Evolutionary conservation across 768 basidiomycete species (phyloP).

Genomic region (Grammothele lineata): DNA sequence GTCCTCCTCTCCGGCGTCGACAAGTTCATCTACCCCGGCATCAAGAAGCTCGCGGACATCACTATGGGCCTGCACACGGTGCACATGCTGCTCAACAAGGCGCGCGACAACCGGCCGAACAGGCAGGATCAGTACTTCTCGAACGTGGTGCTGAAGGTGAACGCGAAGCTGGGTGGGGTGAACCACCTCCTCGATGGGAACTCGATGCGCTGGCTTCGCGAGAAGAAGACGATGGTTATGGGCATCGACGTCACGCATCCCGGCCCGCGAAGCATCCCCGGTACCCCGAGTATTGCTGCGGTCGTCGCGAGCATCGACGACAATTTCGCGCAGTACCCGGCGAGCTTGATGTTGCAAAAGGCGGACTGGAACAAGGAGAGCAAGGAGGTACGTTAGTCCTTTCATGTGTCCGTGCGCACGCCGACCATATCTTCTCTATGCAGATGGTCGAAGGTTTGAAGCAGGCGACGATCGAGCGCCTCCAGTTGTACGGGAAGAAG

Average conservation of each 20-base stretch:
- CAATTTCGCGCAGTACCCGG: slow-evolving; percentile 73
- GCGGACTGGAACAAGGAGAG: slow-evolving; percentile 36
- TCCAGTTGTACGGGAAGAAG: slow-evolving; percentile 51
- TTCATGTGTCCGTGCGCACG: no score
- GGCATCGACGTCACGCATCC: slow-evolving; percentile 87
- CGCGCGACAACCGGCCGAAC: slow-evolving; percentile 42
- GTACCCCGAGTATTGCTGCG: slow-evolving; percentile 80
- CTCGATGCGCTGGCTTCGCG: slow-evolving; percentile 61
- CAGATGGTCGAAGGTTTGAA: slow-evolving; percentile 70
- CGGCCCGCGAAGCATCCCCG: slow-evolving; percentile 57
- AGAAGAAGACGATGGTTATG: slow-evolving; percentile 73
- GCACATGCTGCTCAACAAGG: slow-evolving; percentile 67
- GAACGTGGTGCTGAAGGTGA: slow-evolving; percentile 78
- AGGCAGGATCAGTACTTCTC: slow-evolving; percentile 81
- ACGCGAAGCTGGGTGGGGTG: slow-evolving; percentile 77
- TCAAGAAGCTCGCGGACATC: slow-evolving; percentile 75
- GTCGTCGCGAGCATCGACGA: slow-evolving; percentile 75
- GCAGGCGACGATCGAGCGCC: slow-evolving; percentile 68
- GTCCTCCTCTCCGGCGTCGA: slow-evolving; percentile 66
- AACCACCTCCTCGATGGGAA: slow-evolving; percentile 62
- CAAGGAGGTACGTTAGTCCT: slow-evolving; percentile 29
- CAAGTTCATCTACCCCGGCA: slow-evolving; percentile 74
- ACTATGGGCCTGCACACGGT: slow-evolving; percentile 71
- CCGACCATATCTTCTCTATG: background rate
- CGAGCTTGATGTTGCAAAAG: slow-evolving; percentile 64